Evolutionary conservation across 2,329 filamentous ascomycete genomes (phyloP).

Genomic region (Diaporthe capsici): DNA sequence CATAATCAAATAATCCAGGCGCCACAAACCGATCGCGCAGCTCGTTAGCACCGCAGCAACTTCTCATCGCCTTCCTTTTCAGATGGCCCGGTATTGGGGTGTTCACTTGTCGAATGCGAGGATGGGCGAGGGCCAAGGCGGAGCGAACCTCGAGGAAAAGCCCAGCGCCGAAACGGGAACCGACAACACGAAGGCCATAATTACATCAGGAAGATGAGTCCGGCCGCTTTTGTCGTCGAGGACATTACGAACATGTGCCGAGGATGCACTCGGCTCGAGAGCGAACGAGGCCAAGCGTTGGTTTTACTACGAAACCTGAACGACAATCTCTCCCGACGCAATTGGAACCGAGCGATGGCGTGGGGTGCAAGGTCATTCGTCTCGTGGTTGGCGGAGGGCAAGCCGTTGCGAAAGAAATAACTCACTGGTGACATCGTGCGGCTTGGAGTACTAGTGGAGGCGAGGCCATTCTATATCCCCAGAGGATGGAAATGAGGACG

Average conservation of each 20-base stretch:
- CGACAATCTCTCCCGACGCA: slow-evolving; percentile 26
- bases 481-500: slow-evolving; percentile 34
- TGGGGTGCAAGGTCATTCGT: slow-evolving; percentile 39
- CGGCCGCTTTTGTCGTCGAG: slow-evolving; percentile 27
- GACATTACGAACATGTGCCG: slow-evolving; percentile 34
- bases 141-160: slow-evolving; percentile 39
- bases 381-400: slow-evolving; percentile 39
- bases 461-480: slow-evolving; percentile 22
- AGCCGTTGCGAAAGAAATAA: slow-evolving; percentile 41
- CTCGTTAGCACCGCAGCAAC: slow-evolving; percentile 2
- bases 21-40: slow-evolving; percentile 35
- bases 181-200: slow-evolving; percentile 36
- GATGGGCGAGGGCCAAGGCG: slow-evolving; percentile 38
- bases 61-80: not conserved
- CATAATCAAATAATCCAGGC: not conserved
- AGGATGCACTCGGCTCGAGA: slow-evolving; percentile 36
- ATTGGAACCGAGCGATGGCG: slow-evolving; percentile 25
- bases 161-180: slow-evolving; percentile 35
- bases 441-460: slow-evolving; percentile 38
- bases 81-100: not conserved
- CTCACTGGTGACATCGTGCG: slow-evolving; percentile 33
- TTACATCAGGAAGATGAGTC: slow-evolving; percentile 31
- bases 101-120: slow-evolving; percentile 37
- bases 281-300: slow-evolving; percentile 39
- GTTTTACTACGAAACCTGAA: slow-evolving; percentile 39